Percentiles rank a stretch among this genome's conserved stretches.
Evolutionary conservation across 1,139 yeast species (phyloP).

Genomic region (Magnusiomyces tetraspermus): DNA sequence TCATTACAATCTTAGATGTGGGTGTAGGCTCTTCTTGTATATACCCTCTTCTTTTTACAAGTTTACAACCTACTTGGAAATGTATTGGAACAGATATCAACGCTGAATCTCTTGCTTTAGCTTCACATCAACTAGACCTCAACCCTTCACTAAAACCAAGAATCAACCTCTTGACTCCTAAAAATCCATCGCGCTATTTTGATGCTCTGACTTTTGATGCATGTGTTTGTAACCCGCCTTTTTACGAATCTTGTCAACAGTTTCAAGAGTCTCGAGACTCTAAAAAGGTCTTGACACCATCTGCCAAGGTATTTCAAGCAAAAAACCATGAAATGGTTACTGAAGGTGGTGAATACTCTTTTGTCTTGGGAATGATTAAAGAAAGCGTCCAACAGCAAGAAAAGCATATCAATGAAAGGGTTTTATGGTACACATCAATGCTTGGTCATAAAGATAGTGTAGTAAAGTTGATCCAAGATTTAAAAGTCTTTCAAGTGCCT

Average conservation of each 20-base stretch:
- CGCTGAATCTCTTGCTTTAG: neutral
- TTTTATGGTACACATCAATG: conserved; percentile 2
- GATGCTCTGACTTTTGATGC: neutral
- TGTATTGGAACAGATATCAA: conserved; percentile 1
- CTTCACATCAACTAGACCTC: neutral
- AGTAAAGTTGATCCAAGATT: neutral
- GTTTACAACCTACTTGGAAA: neutral
- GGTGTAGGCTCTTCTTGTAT: conserved; percentile 6
- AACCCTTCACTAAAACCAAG: neutral
- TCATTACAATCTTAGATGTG: neutral
- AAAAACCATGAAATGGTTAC: neutral
- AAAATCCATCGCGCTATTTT: neutral
- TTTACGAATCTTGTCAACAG: neutral
- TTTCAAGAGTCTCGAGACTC: neutral
- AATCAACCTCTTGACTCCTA: neutral
- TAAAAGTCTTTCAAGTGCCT: neutral
- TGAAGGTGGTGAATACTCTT: conserved; percentile 1
- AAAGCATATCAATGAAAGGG: no score
- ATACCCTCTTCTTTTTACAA: neutral
- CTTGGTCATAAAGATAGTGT: neutral
- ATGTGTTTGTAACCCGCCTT: conserved; percentile 4
- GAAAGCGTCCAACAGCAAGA: neutral
- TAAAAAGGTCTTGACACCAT: neutral
- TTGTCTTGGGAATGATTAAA: neutral
- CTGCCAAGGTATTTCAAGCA: neutral